phyloP scores from a whole-genome alignment of 2,329 filamentous ascomycete species.

The Beauveria medogensis region DNA sequence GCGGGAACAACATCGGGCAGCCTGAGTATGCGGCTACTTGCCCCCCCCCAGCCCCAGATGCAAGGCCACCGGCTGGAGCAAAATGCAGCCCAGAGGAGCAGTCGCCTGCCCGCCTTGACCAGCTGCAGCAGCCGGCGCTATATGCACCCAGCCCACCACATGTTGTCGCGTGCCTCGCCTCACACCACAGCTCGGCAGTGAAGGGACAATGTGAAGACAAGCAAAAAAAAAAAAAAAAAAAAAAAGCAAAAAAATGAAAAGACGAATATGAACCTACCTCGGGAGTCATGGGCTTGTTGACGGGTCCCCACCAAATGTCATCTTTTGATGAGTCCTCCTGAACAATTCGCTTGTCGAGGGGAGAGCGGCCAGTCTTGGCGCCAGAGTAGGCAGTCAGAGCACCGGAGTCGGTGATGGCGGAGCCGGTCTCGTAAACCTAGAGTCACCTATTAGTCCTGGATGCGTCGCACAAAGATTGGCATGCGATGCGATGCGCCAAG shows the following conservation, averaged over 20 bases:
- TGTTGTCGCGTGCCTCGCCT: conserved; percentile 2
- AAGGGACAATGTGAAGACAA: not conserved
- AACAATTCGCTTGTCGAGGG: conserved; percentile 95
- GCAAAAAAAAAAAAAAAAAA: conserved; percentile 4
- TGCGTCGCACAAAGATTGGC: not conserved
- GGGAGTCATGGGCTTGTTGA: conserved; percentile 97
- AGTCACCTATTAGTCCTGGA: conserved; percentile 17
- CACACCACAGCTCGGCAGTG: not conserved
- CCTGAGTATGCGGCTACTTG: not conserved
- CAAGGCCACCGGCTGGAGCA: not conserved
- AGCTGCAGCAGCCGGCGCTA: not conserved
- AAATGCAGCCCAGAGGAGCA: not conserved
- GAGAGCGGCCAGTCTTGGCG: conserved; percentile 94
- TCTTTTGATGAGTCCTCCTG: conserved; percentile 83
- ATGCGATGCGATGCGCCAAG: conserved; percentile 25
- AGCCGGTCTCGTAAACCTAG: conserved; percentile 78
- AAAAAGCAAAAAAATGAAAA: conserved; percentile 11
- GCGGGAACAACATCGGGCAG: not conserved
- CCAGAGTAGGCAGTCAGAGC: conserved; percentile 96
- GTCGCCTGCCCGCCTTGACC: not conserved
- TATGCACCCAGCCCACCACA: not conserved
- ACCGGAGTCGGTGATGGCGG: conserved; percentile 91
- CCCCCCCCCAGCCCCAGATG: not conserved
- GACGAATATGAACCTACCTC: conserved; percentile 56
- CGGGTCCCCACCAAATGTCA: conserved; percentile 97